Conservation (phyloP, 148 eudicot species). For the Persicaria tinctoria region DNA sequence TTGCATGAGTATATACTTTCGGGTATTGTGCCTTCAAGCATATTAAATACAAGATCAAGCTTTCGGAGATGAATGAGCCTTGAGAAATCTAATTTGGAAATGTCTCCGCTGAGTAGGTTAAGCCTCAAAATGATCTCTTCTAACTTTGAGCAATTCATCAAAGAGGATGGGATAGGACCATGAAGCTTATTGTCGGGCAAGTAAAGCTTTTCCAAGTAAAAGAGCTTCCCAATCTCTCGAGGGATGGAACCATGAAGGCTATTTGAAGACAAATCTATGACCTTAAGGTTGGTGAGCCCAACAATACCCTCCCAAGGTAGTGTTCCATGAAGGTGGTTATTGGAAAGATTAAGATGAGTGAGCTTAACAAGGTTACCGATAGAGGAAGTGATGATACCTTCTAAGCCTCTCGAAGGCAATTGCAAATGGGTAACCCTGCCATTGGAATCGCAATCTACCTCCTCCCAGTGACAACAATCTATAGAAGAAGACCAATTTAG, state of each 20-base stretch:
- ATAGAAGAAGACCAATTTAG: slow-evolving; percentile 42
- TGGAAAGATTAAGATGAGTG: slow-evolving; percentile 51
- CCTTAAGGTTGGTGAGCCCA: background rate
- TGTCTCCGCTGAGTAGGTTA: too few species aligned
- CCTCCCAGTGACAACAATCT: slow-evolving; percentile 78
- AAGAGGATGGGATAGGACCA: slow-evolving; percentile 59
- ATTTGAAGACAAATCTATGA: background rate
- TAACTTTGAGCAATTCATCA: slow-evolving; percentile 10
- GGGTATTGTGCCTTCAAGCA: too few species aligned
- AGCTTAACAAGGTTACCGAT: slow-evolving; percentile 42
- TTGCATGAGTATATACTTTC: too few species aligned
- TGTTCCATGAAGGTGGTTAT: background rate
- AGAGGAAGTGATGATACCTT: slow-evolving; percentile 37
- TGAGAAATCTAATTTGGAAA: too few species aligned
- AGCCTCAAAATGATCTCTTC: too few species aligned
- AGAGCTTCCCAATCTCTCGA: slow-evolving; percentile 42
- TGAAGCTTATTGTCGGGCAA: slow-evolving; percentile 54
- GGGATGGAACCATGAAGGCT: slow-evolving; percentile 46
- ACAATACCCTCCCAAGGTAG: background rate
- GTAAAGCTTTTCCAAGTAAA: slow-evolving; percentile 45
- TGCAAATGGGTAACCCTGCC: slow-evolving; percentile 36
- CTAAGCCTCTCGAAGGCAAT: slow-evolving; percentile 49
- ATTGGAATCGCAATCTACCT: slow-evolving; percentile 39
- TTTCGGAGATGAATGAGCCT: too few species aligned
- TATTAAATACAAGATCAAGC: too few species aligned